Base-by-base conservation (phyloP, 768 basidiomycete species). In the Trametes punicea region DNA sequence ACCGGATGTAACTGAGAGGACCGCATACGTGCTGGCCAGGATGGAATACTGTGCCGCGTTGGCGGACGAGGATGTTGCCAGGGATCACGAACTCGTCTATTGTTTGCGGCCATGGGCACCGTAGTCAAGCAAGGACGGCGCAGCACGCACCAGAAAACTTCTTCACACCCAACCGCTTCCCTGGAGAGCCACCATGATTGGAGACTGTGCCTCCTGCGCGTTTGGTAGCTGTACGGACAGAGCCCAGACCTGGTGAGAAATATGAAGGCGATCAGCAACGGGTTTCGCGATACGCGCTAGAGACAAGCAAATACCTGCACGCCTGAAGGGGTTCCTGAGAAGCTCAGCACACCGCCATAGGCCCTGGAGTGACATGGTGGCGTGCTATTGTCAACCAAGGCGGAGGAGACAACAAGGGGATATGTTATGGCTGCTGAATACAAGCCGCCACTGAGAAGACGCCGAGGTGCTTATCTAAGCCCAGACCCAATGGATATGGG, bases 31-130 rank as follows among this genome's bases (percentile, higher is more conserved):
- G 86, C 70, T 93, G 94, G 0, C 95, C 96, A 4, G 96, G 85
- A 68, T 96, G 93, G 74, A 97, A 96, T 47, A 87, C 77, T 0
- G 89, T 88, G 8, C 97, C 97, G 61, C 97, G 81, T 71, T 99
- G 97, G 41, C 97, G 82, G 29, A 98, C 85, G 67, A 99, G 90
- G 64, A 99, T 98, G 75, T 96, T 92, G 39, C 97, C 97, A 8
- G 97, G 92, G 23, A 90, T 81, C 23, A 98, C 94, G 71, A 80
- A 82, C 72, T 98, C 87, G 68, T 97, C 96, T 98, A 30, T 29
- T 31, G 16, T 13, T 6, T 8, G 21, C 13, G 29, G 21, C 15
- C 36, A 21, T n/a, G 6, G 20, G 33, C 23, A 39, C 16, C 6
- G 9, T 9, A 0, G 26, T 21, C 20, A 26, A 3, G 36, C 39